Conservation (phyloP, 1,139 yeast genomes). For the Sugiyamaella japonica region DNA sequence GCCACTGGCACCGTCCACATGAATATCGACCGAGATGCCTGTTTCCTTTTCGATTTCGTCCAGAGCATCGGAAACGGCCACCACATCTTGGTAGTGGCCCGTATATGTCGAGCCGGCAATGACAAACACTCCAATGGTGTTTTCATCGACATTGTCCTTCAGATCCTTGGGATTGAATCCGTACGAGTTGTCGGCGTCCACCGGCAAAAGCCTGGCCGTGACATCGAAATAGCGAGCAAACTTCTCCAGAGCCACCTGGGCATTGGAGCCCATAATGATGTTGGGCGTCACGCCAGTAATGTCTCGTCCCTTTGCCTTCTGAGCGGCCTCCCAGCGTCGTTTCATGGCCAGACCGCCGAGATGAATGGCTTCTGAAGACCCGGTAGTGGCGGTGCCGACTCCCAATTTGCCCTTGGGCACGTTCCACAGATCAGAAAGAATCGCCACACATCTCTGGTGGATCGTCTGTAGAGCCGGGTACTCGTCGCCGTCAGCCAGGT, state of each 20-base stretch:
- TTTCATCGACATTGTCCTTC: constrained; percentile 72
- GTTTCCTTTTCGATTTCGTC: constrained; percentile 68
- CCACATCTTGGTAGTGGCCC: constrained; percentile 85
- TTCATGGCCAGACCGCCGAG: constrained; percentile 91
- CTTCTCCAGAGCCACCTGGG: constrained; percentile 92
- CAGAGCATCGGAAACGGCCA: constrained; percentile 55
- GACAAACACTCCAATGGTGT: constrained; percentile 88
- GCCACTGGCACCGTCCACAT: constrained; percentile 93
- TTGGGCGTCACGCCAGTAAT: constrained; percentile 55
- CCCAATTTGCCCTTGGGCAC: constrained; percentile 60
- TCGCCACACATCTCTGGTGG: constrained; percentile 80
- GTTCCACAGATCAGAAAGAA: constrained; percentile 78
- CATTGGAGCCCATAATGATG: constrained; percentile 91
- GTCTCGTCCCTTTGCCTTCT: constrained; percentile 56
- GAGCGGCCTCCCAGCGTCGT: constrained; percentile 77
- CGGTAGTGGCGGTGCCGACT: constrained; percentile 89
- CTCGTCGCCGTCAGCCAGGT: constrained; percentile 90
- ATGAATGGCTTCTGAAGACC: constrained; percentile 92
- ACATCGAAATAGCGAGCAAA: constrained; percentile 94
- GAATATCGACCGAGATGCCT: constrained; percentile 74
- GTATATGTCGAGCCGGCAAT: constrained; percentile 91
- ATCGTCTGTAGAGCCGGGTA: constrained; percentile 82
- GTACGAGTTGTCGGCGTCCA: constrained; percentile 59
- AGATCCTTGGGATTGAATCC: constrained; percentile 62
- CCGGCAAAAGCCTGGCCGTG: constrained; percentile 74